Percentiles rank a stretch among this genome's conserved stretches.
Evolutionary conservation across 2,329 filamentous ascomycete genomes (phyloP).

Genomic region (Colletotrichum cuscutae): DNA sequence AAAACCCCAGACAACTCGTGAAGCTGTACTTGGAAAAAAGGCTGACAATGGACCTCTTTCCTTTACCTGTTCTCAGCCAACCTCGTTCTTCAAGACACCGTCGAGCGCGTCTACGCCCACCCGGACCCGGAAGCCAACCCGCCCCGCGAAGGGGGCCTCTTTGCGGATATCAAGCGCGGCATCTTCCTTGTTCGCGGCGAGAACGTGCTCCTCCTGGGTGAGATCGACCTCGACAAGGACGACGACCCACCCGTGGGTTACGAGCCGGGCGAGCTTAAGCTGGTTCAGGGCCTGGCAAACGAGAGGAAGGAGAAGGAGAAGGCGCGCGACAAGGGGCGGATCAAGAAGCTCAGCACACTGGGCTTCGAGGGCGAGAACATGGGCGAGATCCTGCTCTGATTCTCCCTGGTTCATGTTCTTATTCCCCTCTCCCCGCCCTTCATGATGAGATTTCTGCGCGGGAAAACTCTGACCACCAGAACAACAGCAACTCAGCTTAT

Average conservation of each 20-base stretch:
- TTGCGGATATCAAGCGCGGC: constrained; percentile 86
- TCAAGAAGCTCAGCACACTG: constrained; percentile 77
- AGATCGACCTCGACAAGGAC: constrained; percentile 97
- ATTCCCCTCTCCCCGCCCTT: neutral
- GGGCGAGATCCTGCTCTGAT: constrained; percentile 77
- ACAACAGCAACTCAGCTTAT: neutral
- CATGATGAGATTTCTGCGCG: neutral
- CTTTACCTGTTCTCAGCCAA: constrained; percentile 73
- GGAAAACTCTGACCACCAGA: neutral
- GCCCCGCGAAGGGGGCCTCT: constrained; percentile 63
- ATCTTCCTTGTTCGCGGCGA: constrained; percentile 94
- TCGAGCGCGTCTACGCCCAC: constrained; percentile 82
- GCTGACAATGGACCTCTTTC: neutral
- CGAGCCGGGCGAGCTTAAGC: constrained; percentile 70
- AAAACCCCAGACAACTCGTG: neutral
- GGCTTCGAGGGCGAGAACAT: constrained; percentile 91
- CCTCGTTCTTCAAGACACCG: constrained; percentile 90
- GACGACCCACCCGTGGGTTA: constrained; percentile 83
- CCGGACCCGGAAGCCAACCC: constrained; percentile 48
- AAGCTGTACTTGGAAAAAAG: neutral
- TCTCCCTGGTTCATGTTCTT: neutral
- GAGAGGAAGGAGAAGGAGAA: constrained; percentile 77
- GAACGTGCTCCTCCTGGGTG: constrained; percentile 94
- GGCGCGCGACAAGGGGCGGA: constrained; percentile 75
- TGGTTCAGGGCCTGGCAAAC: constrained; percentile 79